Percentiles rank a stretch among this genome's conserved stretches.
Evolutionary conservation across 2,329 filamentous ascomycete species (phyloP).

Genomic region (Penicillium sp.): DNA sequence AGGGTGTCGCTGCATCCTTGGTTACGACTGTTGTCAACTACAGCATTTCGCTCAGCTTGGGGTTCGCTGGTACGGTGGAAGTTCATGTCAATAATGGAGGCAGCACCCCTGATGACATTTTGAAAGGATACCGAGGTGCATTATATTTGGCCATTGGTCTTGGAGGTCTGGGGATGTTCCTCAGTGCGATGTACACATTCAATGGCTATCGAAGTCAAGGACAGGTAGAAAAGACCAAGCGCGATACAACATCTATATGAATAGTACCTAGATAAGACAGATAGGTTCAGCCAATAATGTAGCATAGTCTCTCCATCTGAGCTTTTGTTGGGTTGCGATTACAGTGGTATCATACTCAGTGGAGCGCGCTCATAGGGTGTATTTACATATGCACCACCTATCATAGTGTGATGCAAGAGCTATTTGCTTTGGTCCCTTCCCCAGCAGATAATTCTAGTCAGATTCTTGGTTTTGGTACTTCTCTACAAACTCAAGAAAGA

Average conservation of each 20-base stretch:
- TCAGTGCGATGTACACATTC: constrained; percentile 17
- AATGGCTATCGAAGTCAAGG: constrained; percentile 12
- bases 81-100: constrained; percentile 45
- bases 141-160: constrained; percentile 44
- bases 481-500: too few species aligned
- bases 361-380: too few species aligned
- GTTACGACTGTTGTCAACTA: constrained; percentile 69
- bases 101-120: constrained; percentile 29
- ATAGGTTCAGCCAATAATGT: too few species aligned
- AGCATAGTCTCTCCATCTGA: too few species aligned
- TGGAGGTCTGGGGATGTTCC: constrained; percentile 27
- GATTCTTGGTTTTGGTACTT: too few species aligned
- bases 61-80: constrained; percentile 65
- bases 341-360: too few species aligned
- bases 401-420: too few species aligned
- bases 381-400: too few species aligned
- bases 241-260: not conserved
- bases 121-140: constrained; percentile 43
- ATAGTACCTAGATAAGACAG: too few species aligned
- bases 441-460: too few species aligned
- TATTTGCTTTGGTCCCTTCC: too few species aligned
- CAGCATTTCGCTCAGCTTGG: constrained; percentile 64
- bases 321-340: too few species aligned
- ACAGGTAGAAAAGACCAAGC: not conserved
- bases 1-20: constrained; percentile 56